Percentiles rank a stretch among this genome's conserved stretches.
phyloP scores from a whole-genome alignment of 768 basidiomycete species.

The Mycena venus region DNA sequence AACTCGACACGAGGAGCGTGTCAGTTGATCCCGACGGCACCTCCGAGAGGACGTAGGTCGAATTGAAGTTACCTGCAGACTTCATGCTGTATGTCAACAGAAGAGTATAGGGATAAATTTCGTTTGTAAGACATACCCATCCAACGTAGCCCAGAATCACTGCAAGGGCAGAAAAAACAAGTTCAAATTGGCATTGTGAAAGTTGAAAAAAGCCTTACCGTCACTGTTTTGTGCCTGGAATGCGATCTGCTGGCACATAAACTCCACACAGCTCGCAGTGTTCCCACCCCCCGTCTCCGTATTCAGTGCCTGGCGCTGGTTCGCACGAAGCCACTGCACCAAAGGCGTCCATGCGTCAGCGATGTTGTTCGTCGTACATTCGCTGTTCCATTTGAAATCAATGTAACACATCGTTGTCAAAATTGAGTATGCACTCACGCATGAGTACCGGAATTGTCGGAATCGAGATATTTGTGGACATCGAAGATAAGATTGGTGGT shows the following conservation, averaged over 20 bases:
- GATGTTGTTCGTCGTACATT: conserved; percentile 69
- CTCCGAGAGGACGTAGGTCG: too few species aligned
- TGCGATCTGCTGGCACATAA: conserved; percentile 58
- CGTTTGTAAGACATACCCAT: conserved; percentile 47
- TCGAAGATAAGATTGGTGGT: conserved; percentile 66
- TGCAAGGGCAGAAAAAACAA: conserved; percentile 25
- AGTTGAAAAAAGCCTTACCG: conserved; percentile 45
- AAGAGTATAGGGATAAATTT: neutral
- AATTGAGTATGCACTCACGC: conserved; percentile 26
- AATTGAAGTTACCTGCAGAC: too few species aligned
- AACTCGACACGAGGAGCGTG: too few species aligned
- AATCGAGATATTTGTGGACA: conserved; percentile 74
- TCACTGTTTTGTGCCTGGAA: conserved; percentile 63
- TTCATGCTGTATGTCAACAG: too few species aligned
- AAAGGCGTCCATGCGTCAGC: conserved; percentile 59
- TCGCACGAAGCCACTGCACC: conserved; percentile 59
- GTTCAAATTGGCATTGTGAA: neutral
- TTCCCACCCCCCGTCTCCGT: conserved; percentile 74
- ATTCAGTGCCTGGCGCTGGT: conserved; percentile 68
- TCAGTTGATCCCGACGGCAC: too few species aligned
- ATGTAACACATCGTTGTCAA: neutral
- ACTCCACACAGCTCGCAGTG: conserved; percentile 58
- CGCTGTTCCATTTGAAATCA: conserved; percentile 26
- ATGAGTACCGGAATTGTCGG: conserved; percentile 57
- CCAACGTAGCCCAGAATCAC: conserved; percentile 68